These are phyloP conservation scores for Psilocybe azurescens DNA, from an alignment of 768 basidiomycete species.

Conservation along the genomic window DNA sequence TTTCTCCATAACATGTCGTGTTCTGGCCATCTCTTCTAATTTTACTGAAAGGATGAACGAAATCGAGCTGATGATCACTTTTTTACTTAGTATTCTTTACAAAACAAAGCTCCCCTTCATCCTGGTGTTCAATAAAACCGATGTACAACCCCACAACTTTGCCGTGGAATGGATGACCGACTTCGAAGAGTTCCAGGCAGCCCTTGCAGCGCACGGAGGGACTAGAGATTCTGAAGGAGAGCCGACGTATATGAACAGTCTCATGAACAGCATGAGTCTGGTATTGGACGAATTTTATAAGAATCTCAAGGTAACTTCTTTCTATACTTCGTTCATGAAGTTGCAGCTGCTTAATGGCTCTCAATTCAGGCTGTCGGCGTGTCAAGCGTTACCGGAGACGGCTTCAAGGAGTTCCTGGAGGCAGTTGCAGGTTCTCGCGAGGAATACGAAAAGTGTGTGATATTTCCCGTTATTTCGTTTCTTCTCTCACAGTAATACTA, in stretches of 20 bases:
- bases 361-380: slow-evolving; percentile 85
- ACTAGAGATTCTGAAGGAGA: slow-evolving; percentile 83
- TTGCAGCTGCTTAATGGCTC: neutral
- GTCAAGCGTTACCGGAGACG: slow-evolving; percentile 94
- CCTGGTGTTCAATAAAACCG: slow-evolving; percentile 98
- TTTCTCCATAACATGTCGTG: too few relatives aligned
- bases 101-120: slow-evolving; percentile 98
- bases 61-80: neutral
- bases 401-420: slow-evolving; percentile 89
- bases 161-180: slow-evolving; percentile 99
- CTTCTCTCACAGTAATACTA: slow-evolving; percentile 8
- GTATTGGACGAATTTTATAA: slow-evolving; percentile 99
- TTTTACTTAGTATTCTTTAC: slow-evolving; percentile 79
- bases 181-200: slow-evolving; percentile 93
- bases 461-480: slow-evolving; percentile 3
- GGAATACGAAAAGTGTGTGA: slow-evolving; percentile 82
- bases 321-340: neutral
- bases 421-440: slow-evolving; percentile 87
- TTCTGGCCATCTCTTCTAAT: too few relatives aligned
- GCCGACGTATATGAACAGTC: slow-evolving; percentile 96
- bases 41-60: neutral
- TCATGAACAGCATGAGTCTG: slow-evolving; percentile 99
- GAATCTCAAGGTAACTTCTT: slow-evolving; percentile 76
- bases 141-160: slow-evolving; percentile 88
- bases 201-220: slow-evolving; percentile 73